Conservation (phyloP, 192 early-diverging fungal species). For the Backusella macrospora region DNA sequence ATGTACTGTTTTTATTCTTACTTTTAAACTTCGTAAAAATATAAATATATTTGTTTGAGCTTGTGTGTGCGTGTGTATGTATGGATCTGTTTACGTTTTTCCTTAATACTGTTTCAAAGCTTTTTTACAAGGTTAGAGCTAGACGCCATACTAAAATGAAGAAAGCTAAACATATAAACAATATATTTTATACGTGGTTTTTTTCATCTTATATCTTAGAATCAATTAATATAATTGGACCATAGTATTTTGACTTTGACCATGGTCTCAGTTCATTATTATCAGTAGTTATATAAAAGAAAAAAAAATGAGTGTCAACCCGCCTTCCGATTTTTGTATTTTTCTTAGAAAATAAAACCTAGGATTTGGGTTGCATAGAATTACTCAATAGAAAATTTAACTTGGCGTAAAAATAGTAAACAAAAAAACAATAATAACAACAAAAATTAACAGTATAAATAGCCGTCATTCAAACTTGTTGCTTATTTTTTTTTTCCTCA, state of each 20-base stretch:
- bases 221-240: not conserved
- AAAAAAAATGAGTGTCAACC: not conserved
- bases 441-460: too few species aligned
- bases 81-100: too few species aligned
- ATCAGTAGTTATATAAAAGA: not conserved
- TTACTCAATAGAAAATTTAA: not conserved
- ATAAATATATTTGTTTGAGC: too few species aligned
- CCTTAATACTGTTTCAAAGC: too few species aligned
- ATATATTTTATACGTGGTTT: not conserved
- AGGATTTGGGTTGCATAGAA: not conserved
- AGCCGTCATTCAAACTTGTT: too few species aligned
- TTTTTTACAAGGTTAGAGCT: not conserved
- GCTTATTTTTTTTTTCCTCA: too few species aligned
- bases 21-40: too few species aligned
- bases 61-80: too few species aligned
- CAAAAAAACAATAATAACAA: not conserved
- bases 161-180: not conserved
- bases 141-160: constrained; percentile 6
- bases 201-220: not conserved
- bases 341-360: constrained; percentile 1
- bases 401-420: constrained; percentile 1
- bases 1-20: not conserved
- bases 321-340: not conserved
- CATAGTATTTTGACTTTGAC: not conserved
- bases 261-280: not conserved